Evolutionary conservation across 371 early-diverging fungal genomes (phyloP), one percentile per base, ranked within the genome.

Genomic region (Rhizopus arrhizus): DNA sequence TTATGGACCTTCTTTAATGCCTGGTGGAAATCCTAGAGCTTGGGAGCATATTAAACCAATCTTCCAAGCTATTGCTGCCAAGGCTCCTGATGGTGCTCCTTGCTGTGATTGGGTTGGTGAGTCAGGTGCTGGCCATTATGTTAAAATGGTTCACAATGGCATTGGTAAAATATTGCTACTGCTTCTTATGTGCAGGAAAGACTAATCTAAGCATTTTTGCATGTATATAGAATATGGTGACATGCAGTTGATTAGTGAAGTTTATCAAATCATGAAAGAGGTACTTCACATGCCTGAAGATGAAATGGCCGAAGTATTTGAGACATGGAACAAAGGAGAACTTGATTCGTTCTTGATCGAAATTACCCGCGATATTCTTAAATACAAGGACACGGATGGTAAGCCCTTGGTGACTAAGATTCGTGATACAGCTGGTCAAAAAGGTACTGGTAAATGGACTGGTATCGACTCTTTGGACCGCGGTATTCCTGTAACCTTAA

Each of bases 61-160:
- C 71, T 95, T 99, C 89, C 95, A 96, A 79, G 89, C 89, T 46
- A 92, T 98, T 65, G 80, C 98, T 59, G 98, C 97, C 74, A 91
- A 89, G 80, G 91, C 92, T 64, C 83, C 84, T 53, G 87, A 86
- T 69, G 89, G 88, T 61, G 89, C 91, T 66, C 92, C 98, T 47
- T 99, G 99, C 89, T 99, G 99, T 77, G 96, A 96, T 80, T 98
- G 98, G 97, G 96, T 99, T 59, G 99, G 99, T 62, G 92, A 93
- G 64, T 89, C 92, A 48, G 99, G 99, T 46, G 92, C 99, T 36
- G 99, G 99, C 33, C 99, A 99, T 86, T 98, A 97, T 78, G 99
- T 99, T 73, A 99, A 99, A 88, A 99, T 98, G 96, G 99, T 99
- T 48, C 99, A 99, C 89, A 99, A 99, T 83, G 99, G 99, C 72